These are phyloP conservation scores for Hypocrella siamensis DNA, from an alignment of 2,329 filamentous ascomycete species.

Conservation along the genomic window DNA sequence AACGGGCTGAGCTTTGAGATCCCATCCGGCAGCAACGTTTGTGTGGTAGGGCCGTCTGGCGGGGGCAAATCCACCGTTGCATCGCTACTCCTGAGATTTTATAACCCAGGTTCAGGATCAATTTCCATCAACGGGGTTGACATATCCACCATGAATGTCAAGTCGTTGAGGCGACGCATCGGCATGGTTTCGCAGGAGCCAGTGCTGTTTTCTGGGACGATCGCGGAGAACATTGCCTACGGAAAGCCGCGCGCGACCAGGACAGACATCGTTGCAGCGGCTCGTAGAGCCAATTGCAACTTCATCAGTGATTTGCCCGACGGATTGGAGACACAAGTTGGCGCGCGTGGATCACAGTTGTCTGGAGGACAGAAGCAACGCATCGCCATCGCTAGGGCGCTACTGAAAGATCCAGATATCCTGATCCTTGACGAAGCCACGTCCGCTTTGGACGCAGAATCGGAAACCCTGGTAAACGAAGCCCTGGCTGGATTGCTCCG, in stretches of 20 bases:
- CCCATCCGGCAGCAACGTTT: slow-evolving; percentile 83
- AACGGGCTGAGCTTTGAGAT: slow-evolving; percentile 80
- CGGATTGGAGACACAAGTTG: slow-evolving; percentile 85
- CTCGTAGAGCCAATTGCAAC: slow-evolving; percentile 82
- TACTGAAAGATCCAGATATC: slow-evolving; percentile 93
- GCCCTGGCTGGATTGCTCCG: slow-evolving; percentile 67
- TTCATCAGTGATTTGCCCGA: slow-evolving; percentile 97
- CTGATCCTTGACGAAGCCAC: slow-evolving; percentile 94
- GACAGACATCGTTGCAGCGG: slow-evolving; percentile 71
- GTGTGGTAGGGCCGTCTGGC: slow-evolving; percentile 89
- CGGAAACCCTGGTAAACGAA: slow-evolving; percentile 89
- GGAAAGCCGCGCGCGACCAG: slow-evolving; percentile 66
- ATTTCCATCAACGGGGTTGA: slow-evolving; percentile 78
- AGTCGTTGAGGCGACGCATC: slow-evolving; percentile 81
- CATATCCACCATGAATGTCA: slow-evolving; percentile 76
- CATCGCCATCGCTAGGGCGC: slow-evolving; percentile 87
- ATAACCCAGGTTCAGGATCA: slow-evolving; percentile 60
- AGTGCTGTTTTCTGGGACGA: slow-evolving; percentile 73
- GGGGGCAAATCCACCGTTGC: slow-evolving; percentile 95
- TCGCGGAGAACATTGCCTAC: slow-evolving; percentile 84
- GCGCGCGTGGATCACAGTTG: slow-evolving; percentile 79
- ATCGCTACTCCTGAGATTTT: slow-evolving; percentile 82
- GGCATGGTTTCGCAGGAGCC: slow-evolving; percentile 94
- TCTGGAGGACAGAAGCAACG: slow-evolving; percentile 96
- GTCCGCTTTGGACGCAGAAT: slow-evolving; percentile 88